Base-by-base conservation (phyloP, 768 basidiomycete genomes). In the Rhodotorula graminis region DNA sequence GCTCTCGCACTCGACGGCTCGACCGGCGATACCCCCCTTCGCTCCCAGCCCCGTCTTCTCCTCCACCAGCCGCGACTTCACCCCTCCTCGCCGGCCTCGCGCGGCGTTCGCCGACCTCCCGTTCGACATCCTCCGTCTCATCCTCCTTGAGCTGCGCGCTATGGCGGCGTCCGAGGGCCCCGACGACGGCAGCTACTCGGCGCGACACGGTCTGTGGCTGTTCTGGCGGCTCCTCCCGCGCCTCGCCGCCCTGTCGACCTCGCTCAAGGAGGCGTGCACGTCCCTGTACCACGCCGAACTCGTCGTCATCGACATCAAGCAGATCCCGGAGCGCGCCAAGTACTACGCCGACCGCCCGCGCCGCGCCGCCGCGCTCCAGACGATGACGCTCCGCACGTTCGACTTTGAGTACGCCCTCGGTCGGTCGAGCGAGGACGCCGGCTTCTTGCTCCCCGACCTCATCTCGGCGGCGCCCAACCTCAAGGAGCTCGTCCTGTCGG, bases 371-470 rank as follows among this genome's bases (percentile, higher is more conserved):
- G 40, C 23, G 6, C 47, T 70, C 19, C 57, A 37, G 0, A 14
- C 21, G 40, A 29, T 64, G 19, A 23, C 40, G 40, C 33, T 70
- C 42, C 29, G 33, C 16, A 16, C n/a, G 14, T 49, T 25, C 40
- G 50, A 61, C 50, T 61, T 31, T 23, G 56, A 65, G 16, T n/a
- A 25, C n/a, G 0, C n/a, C 5, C 42, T 60, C 27, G 7, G 18
- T 27, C 40, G 53, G 18, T 47, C 59, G 29, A 46, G 31, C 44
- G 52, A 53, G 31, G 70, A 71, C 46, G 58, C 58, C 31, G 70
- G 64, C 21, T 71, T 71, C 47, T 33, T 59, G 14, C 49, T 71
- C 44, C 70, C 70, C 2, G 59, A 65, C 23, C 25, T 71, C 53
- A 12, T 65, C 59, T 15, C 27, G 23, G 23, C 18, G 31, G 31